A percentile compares a stretch with the other conserved stretches of the same genome.
phyloP scores from a whole-genome alignment of 768 basidiomycete species.

The Austroboletus festivus region DNA sequence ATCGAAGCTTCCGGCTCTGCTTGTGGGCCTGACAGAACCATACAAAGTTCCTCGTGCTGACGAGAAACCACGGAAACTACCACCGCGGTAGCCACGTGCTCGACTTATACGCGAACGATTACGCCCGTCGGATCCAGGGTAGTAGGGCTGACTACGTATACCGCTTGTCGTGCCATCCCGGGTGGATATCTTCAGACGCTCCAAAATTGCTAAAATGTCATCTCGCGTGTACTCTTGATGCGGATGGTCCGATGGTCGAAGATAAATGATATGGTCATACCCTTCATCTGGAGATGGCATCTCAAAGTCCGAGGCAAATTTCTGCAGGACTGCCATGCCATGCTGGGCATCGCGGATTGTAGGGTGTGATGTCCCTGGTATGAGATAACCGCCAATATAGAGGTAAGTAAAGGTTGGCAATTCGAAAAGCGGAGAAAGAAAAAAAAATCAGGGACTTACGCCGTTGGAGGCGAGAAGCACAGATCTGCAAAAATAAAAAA shows the following conservation, averaged over 20 bases:
- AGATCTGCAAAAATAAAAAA: constrained; percentile 53
- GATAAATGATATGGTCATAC: constrained; percentile 53
- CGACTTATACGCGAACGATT: constrained; percentile 9
- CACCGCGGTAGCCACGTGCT: constrained; percentile 22
- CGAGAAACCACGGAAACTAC: constrained; percentile 6
- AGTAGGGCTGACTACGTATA: neutral
- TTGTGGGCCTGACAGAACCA: constrained; percentile 10
- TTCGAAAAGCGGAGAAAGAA: constrained; percentile 1
- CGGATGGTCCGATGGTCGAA: constrained; percentile 37
- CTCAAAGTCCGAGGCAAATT: constrained; percentile 61
- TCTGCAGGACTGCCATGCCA: constrained; percentile 58
- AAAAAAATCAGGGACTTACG: constrained; percentile 43
- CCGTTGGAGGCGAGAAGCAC: constrained; percentile 54
- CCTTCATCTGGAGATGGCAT: constrained; percentile 59
- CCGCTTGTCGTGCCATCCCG: constrained; percentile 12
- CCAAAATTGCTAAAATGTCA: constrained; percentile 51
- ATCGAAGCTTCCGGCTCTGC: constrained; percentile 16
- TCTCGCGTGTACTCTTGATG: constrained; percentile 46
- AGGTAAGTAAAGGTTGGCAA: constrained; percentile 2
- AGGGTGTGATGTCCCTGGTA: constrained; percentile 66
- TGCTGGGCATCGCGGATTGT: constrained; percentile 65
- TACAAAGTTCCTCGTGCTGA: constrained; percentile 12
- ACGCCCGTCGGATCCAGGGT: constrained; percentile 7
- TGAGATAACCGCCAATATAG: constrained; percentile 4
- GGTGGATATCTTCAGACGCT: constrained; percentile 39